Evolutionary conservation across 2,329 filamentous ascomycete genomes (phyloP), one percentile per base, ranked within the genome.

Genomic region (Volutella citrinella): DNA sequence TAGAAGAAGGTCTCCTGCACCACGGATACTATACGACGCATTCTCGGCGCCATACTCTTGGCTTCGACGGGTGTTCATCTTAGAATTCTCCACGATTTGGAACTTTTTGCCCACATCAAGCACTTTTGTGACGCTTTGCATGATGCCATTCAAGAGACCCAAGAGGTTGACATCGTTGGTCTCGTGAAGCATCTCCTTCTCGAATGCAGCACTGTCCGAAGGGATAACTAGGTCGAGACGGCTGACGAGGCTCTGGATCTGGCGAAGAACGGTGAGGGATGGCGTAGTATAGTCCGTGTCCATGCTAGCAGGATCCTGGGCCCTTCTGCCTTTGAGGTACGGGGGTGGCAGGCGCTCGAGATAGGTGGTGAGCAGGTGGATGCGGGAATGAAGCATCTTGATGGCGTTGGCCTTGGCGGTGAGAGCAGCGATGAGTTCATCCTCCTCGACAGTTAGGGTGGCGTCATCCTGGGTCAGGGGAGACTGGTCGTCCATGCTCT

Each of bases 331-430:
- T 7, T 70, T 74, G 21, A 81, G 66, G 52, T 81, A 80, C 15
- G 80, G 81, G 7, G 78, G 71, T 2, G 85, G 84, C 3, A 93
- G 74, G 11, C 74, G 76, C 43, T 82, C 70, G 28, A 98, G 78
- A 57, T 96, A 97, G n/a, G 72, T 72, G 40, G 76, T 75, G 47
- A 91, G 75, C 36, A 91, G 74, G 27, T 76, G 73, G 48, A 93
- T 78, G 30, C 87, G 80, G 7, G 82, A 78, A 53, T 91, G 82
- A 18, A 98, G 78, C 81, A 95, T 96, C 65, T 89, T 91, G 55
- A 96, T 84, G 17, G 93, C 90, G 61, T 96, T 97, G 43, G 84
- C 78, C 54, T 95, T 95, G 41, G 89, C 85, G 18, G 83, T 93
- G 15, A 98, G 78, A 12, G 76, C 68, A 17, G 76, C 70, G 35